Base-by-base conservation (phyloP, 805 yeast genomes). In the Ogataea ganodermae region DNA sequence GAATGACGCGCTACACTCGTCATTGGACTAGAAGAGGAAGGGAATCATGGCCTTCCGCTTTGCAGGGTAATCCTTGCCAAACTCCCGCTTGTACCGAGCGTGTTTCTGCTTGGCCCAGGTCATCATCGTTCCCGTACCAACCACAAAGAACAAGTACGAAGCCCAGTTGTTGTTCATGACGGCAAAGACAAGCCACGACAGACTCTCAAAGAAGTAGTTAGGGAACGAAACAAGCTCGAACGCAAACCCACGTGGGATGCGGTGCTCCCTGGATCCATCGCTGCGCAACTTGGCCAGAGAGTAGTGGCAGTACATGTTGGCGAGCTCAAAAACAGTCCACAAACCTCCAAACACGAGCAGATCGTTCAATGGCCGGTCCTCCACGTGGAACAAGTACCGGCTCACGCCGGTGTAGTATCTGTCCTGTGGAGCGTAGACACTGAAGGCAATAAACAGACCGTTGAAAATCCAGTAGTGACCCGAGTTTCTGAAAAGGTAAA, bases 391-490 rank as follows among this genome's bases (percentile, higher is more conserved):
- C 24, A 75, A 42, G 46, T 59, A 63, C 35, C 62, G 63, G 35
- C 63, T 58, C 39, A 50, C 27, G 3, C 59, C 60, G 1, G 51
- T 31, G 35, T 57, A 50, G 42, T 57, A 51, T 16, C 30, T 43
- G 28, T 49, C 44, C 37, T 62, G 66, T 14, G 69, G 68, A 16
- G 69, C 62, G 51, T 64, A 69, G 4, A 66, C 44, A 18, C 61
- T 47, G 30, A 44, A 53, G 1, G 66, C 67, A 65, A 75, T 65
- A 10, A 79, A 63, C 17, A 69, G 22, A 7, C 98, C 97, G 45
- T 90, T 85, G 55, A 92, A 72, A n/a, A 88, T 66, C 97, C 97
- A 92, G 70, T 94, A 94, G 67, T 94, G 97, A 55, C 79, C 73
- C 32, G 90, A 84, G 72, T 94, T 94, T 70, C 91, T 89, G 76